Percentiles rank a stretch among this genome's conserved stretches.
phyloP scores from a whole-genome alignment of 192 early-diverging fungal species.

The Backusella mclennaniae region DNA sequence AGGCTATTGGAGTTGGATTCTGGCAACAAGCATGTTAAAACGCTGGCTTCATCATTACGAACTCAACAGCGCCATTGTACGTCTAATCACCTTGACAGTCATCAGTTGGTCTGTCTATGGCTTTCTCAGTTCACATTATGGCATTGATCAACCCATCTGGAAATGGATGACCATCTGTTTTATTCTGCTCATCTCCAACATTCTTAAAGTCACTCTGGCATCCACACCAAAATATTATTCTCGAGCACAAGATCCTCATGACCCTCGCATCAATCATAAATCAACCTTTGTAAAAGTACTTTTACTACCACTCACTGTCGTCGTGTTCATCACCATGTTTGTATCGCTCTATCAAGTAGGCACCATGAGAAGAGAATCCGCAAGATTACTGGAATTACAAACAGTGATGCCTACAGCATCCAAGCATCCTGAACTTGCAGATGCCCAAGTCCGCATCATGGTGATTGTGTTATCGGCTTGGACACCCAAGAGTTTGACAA shows the following conservation, averaged over 20 bases:
- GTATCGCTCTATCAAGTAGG: conserved; percentile 47
- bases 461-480: conserved; percentile 56
- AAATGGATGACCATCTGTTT: conserved; percentile 53
- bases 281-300: conserved; percentile 40
- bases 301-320: conserved; percentile 47
- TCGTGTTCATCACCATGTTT: conserved; percentile 55
- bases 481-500: conserved; percentile 49
- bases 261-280: conserved; percentile 29
- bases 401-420: conserved; percentile 31
- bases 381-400: conserved; percentile 18
- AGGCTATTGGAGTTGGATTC: conserved; percentile 56
- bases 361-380: conserved; percentile 34
- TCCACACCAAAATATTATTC: conserved; percentile 33
- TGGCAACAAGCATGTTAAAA: conserved; percentile 53
- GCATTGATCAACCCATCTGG: conserved; percentile 56
- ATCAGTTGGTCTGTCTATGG: conserved; percentile 55
- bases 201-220: conserved; percentile 32
- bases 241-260: conserved; percentile 19
- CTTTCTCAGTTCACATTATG: conserved; percentile 48
- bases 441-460: conserved; percentile 45
- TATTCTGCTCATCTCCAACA: conserved; percentile 43
- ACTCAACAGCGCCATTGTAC: conserved; percentile 47
- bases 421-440: conserved; percentile 19
- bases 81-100: conserved; percentile 48
- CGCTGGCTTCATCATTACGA: conserved; percentile 61